Base-by-base conservation (phyloP, 2,329 filamentous ascomycete genomes). In the Xylariaceae sp. region DNA sequence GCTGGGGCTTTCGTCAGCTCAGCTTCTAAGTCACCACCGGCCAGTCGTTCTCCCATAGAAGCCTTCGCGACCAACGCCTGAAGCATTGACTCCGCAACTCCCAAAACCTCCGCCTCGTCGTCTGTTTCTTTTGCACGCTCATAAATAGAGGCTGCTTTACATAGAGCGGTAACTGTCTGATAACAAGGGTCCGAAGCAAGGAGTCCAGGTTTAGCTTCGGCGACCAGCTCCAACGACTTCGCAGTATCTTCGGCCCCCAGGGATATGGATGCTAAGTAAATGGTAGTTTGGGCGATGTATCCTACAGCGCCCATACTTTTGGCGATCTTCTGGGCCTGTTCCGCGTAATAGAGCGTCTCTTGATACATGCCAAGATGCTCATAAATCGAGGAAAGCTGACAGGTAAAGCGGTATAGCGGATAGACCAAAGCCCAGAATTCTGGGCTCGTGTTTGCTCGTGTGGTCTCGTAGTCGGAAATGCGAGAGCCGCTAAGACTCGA, bases 261-360 rank as follows among this genome's bases (percentile, higher is more conserved):
- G 56, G 76, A 80, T n/a, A 83, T 71, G 1, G 74, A 77, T 1
- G 79, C 80, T 11, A 79, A 72, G 76, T 80, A 80, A 3, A 76
- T 74, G 3, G 78, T 74, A 6, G 78, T 78, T 58, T 82, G 76
- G 0, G 80, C 77, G 42, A 75, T 71, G 62, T 81, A 80, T 9
- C 85, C 76, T 37, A 80, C 76, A 0, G 87, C 85, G 47, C 80
- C 76, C 6, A 88, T 81, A n/a, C 80, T 82, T 55, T 80, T 78
- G 27, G 89, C 89, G 56, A 95, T 81, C 64, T 87, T 89, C 51
- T 87, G 77, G 0, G 91, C 91, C 64, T 94, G 88, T 62, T 96
- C 87, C 1, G 87, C 86, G 62, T 95, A 95, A 68, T 91, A 94
- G 0, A 92, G 74, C 1, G 92, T 92, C 68, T 97, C 92, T 57